Evolutionary conservation across 495 filamentous ascomycete genomes (phyloP), one percentile per base, ranked within the genome.

Genomic region (Halenospora varia): DNA sequence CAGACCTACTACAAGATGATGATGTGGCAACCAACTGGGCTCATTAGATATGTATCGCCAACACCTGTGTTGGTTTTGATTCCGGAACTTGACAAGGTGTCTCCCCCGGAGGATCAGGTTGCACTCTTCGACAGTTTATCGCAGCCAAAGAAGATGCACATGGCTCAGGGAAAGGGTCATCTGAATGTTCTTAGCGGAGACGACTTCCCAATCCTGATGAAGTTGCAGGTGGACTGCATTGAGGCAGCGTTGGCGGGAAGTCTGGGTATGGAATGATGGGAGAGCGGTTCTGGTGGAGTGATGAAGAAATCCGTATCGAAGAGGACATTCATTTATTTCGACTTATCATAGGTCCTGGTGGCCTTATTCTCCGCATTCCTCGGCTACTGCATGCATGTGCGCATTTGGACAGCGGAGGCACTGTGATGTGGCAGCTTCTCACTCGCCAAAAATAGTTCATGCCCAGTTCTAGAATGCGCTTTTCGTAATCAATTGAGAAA

Each of bases 161-260:
- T 71, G 9, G 63, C 56, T 0, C 17, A 18, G 3, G 65, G 59
- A 3, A 71, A 62, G 48, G 66, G 63, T 0, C 69, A 71, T 53
- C 20, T 69, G 57, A 22, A 61, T 35, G 39, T 65, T 15, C 19
- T 66, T 2, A 54, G 26, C 2, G 66, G 65, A 2, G 64, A 68
- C 2, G 54, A 41, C 3, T 63, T 48, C 9, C 48, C 56, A 15
- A 23, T 24, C 0, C 17, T 53, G n/a, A 48, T 40, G 41, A 59
- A 59, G 29, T 24, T 51, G 17, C 55, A 57, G 47, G 26, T 39
- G 11, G 55, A 35, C 29, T 53, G 23, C 0, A 20, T 35, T 35
- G 29, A 13, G 29, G 4, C 29, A 13, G 29, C 29, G 29, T 35
- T 35, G 29, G 29, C 4, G 13, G 29, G 29, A 35, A 35, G 6